Evolutionary conservation across 768 basidiomycete genomes (phyloP), one percentile per base, ranked within the genome.

Genomic region (Boletus coccyginus): DNA sequence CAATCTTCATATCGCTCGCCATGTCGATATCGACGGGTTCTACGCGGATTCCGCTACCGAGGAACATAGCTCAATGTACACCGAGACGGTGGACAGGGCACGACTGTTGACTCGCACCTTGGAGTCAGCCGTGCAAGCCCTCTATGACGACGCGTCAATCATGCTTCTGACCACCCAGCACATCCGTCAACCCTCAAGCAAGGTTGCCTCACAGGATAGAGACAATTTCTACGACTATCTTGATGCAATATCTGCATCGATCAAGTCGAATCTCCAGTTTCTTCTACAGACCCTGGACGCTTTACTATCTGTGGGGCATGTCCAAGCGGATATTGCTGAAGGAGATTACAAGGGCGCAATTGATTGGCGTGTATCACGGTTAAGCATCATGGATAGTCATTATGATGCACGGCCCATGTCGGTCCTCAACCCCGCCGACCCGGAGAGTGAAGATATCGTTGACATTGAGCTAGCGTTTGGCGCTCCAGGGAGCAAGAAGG

Each of bases 21-120:
- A 87, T 67, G 84, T 95, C 57, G 94, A 94, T 66, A 83, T 94
- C 55, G 90, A 93, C 61, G 88, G 87, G 16, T 79, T 88, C 58
- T 77, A 77, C 29, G 76, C 80, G 57, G 79, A 82, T 31, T 73
- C 77, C 1, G 75, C 73, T 11, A 57, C 61, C 16, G 66, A 76
- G 14, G 68, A 78, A 8, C 66, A 75, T 24, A 81, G 82, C 60
- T 74, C 80, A 19, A 66, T 76, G 35, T 92, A 91, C 66, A 66
- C 76, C 14, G 79, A 83, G 59, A 83, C 84, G 19, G 86, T 94
- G 3, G 83, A 85, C 44, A 84, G 78, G 54, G 92, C 90, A 19
- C 79, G 88, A 32, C 62, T 76, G 10, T 78, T 91, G 21, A 79
- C 90, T 19, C 83, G 90, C 39, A 83, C 80, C 3, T 71, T 94